Conservation (phyloP, 1,284 basidiomycete genomes). For the Sporisorium graminicola region DNA sequence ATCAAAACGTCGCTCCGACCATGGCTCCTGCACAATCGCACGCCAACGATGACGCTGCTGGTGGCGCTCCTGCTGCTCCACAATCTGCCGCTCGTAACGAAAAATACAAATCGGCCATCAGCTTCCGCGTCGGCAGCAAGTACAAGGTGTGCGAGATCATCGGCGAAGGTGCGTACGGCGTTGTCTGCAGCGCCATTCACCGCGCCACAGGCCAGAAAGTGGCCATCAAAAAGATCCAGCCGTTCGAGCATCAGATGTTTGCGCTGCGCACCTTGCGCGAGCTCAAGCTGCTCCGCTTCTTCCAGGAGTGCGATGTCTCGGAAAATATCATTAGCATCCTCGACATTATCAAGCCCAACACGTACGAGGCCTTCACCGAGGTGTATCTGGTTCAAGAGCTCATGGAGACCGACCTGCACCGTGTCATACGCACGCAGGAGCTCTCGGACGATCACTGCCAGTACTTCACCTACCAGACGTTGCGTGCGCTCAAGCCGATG, state of each 20-base stretch:
- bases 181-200: constrained; percentile 71
- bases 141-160: constrained; percentile 70
- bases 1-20: not conserved
- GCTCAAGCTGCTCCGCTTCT: constrained; percentile 68
- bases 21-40: constrained; percentile 1
- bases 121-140: constrained; percentile 64
- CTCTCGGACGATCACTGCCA: constrained; percentile 84
- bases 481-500: constrained; percentile 69
- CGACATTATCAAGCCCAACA: constrained; percentile 61
- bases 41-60: constrained; percentile 1
- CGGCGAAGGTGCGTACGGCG: constrained; percentile 72
- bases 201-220: constrained; percentile 70
- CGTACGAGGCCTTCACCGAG: constrained; percentile 91
- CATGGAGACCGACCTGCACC: constrained; percentile 69
- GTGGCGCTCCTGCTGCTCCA: constrained; percentile 13
- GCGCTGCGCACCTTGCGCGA: constrained; percentile 68
- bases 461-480: constrained; percentile 88
- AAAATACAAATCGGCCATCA: constrained; percentile 49
- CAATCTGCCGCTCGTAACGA: constrained; percentile 20
- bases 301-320: constrained; percentile 64
- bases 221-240: constrained; percentile 71
- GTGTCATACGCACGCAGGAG: constrained; percentile 69
- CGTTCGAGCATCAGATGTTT: constrained; percentile 70
- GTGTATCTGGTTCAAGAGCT: constrained; percentile 79
- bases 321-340: constrained; percentile 66